phyloP scores from a whole-genome alignment of 371 early-diverging fungal species.

The Rhizomucor miehei region DNA sequence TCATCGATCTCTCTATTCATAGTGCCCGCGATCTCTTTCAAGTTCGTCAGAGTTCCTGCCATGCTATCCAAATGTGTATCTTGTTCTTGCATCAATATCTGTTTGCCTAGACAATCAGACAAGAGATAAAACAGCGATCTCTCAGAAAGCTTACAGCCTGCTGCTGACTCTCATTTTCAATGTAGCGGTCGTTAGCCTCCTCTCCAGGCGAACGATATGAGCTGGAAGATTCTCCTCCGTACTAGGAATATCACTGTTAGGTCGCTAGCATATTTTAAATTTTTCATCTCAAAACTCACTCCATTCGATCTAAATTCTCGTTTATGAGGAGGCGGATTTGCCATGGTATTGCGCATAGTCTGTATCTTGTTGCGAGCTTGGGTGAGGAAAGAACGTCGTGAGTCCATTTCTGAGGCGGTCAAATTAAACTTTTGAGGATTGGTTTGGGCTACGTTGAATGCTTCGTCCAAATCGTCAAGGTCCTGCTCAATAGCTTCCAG shows the following conservation, averaged over 20 bases:
- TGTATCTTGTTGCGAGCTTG: conserved; percentile 40
- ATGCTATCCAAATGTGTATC: conserved; percentile 61
- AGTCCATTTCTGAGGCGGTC: conserved; percentile 39
- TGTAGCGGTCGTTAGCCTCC: conserved; percentile 33
- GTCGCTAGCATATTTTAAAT: too few relatives aligned
- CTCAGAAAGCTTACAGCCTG: conserved; percentile 29
- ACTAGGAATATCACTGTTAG: background rate
- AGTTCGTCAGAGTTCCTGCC: conserved; percentile 56
- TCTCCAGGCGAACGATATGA: conserved; percentile 1
- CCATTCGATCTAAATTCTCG: background rate
- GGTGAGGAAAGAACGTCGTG: conserved; percentile 45
- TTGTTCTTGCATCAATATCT: conserved; percentile 61
- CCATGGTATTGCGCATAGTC: conserved; percentile 40
- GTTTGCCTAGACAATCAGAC: too few relatives aligned
- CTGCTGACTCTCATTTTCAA: conserved; percentile 35
- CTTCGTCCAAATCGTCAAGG: conserved; percentile 58
- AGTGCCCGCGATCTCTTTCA: conserved; percentile 62
- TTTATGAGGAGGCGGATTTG: conserved; percentile 31
- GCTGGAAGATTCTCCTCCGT: conserved; percentile 1
- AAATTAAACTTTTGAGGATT: conserved; percentile 54
- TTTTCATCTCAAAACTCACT: too few relatives aligned
- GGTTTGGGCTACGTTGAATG: conserved; percentile 46
- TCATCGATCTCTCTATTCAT: conserved; percentile 62
- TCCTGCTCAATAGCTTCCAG: conserved; percentile 54
- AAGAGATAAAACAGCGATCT: too few relatives aligned